Base-by-base conservation (phyloP, 164 flowering plant species). In the Sedum album region DNA sequence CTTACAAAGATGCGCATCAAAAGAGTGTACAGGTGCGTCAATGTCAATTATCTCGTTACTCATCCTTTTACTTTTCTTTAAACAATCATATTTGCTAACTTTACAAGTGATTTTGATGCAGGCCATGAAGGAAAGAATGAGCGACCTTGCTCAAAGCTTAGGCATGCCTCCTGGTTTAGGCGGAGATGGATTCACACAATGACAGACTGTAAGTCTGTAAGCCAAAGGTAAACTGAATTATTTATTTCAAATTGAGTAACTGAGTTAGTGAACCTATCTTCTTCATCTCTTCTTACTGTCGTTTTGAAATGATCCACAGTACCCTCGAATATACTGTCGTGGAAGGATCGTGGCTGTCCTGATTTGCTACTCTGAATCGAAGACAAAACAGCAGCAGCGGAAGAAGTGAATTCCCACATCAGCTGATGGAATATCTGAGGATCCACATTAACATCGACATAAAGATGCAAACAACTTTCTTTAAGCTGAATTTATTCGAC, bases 121-220 rank as follows among this genome's bases (percentile, higher is more conserved):
- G 98, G 98, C 98, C 25, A 90, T 93, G 96, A 93, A 93, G 74
- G 95, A 87, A 73, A 85, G 93, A 68, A 93, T 93, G 98, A 84
- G 78, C 70, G 82, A 90, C 76, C 98, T 93, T 78, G 98, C 96
- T 2, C 90, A 88, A 75, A 93, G 96, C 79, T 80, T 88, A 67
- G 96, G 98, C 69, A 86, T 93, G 96, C 96, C 98, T 23, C 95
- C 76, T 23, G 95, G 90, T 60, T 74, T 84, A 21, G 60, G 28
- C 5, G 69, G 86, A 18, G 97, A 89, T 2, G 88, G 85, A 49
- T 77, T 84, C 23, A 85, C 88, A 76, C 71, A 69, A 75, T 61
- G 53, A 33, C 60, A 53, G 26, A 53, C 20, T 20, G 2, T 48
- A 48, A 20, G 53, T 18, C 53, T 39, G 42, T 39, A 4, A n/a